phyloP scores from a whole-genome alignment of 1,284 basidiomycete genomes.

The Ceratobasidium sp. region DNA sequence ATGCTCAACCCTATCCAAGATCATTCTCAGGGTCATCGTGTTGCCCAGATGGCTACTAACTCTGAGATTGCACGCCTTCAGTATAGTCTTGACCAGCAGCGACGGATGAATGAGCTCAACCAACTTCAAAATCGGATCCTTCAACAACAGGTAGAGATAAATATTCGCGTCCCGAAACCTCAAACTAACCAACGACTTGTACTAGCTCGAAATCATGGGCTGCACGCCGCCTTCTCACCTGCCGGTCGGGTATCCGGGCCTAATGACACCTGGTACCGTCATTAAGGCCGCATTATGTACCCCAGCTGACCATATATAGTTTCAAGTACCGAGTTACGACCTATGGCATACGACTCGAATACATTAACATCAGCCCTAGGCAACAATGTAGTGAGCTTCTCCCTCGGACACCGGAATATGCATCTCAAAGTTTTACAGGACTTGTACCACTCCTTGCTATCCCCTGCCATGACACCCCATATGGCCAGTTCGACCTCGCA shows the following conservation, averaged over 20 bases:
- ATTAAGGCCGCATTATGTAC: neutral
- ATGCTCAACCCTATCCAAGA: slow-evolving; percentile 34
- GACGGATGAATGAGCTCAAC: slow-evolving; percentile 76
- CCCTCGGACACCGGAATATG: neutral
- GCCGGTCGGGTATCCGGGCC: slow-evolving; percentile 57
- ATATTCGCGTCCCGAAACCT: slow-evolving; percentile 23
- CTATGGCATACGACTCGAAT: slow-evolving; percentile 53
- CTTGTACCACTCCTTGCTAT: slow-evolving; percentile 43
- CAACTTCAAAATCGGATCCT: slow-evolving; percentile 82
- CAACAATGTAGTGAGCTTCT: slow-evolving; percentile 47
- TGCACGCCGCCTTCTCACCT: slow-evolving; percentile 32
- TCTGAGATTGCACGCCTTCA: slow-evolving; percentile 38
- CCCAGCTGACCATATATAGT: slow-evolving; percentile 49
- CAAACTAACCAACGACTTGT: slow-evolving; percentile 69
- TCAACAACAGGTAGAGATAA: slow-evolving; percentile 71
- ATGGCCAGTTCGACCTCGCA: slow-evolving; percentile 41
- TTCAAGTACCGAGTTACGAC: slow-evolving; percentile 68
- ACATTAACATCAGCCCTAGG: slow-evolving; percentile 64
- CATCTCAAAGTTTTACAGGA: slow-evolving; percentile 24
- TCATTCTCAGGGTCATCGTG: neutral
- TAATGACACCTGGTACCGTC: slow-evolving; percentile 71
- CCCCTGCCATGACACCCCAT: slow-evolving; percentile 47
- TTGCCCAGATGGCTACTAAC: slow-evolving; percentile 12
- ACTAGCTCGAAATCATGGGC: slow-evolving; percentile 40
- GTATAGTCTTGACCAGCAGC: slow-evolving; percentile 55